phyloP scores from a whole-genome alignment of 176 grass and related monocot genomes.

The Alloteropsis semialata region DNA sequence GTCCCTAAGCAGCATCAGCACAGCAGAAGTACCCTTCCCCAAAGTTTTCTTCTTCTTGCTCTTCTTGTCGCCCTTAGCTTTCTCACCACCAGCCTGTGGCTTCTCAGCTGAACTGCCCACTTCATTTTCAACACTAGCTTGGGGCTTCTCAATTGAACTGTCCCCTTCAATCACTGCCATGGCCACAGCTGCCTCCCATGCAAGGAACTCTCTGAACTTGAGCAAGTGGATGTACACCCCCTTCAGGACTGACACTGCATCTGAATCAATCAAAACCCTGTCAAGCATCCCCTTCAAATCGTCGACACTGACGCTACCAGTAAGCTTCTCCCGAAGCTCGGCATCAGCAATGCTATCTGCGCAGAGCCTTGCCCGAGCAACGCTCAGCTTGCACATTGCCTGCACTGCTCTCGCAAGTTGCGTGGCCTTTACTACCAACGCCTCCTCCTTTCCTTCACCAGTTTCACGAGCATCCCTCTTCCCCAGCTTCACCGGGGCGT shows the following conservation, averaged over 20 bases:
- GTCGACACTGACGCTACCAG: not conserved
- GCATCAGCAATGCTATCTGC: conserved; percentile 50
- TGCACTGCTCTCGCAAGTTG: conserved; percentile 56
- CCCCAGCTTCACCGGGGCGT: conserved; percentile 63
- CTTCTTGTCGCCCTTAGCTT: conserved; percentile 73
- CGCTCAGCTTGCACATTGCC: conserved; percentile 63
- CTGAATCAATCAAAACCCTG: conserved; percentile 42
- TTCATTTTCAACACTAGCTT: conserved; percentile 45
- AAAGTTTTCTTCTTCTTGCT: conserved; percentile 89
- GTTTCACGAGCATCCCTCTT: conserved; percentile 42
- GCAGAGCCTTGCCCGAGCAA: conserved; percentile 49
- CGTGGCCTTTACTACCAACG: conserved; percentile 50
- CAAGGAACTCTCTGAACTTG: conserved; percentile 73
- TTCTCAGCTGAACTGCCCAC: conserved; percentile 64
- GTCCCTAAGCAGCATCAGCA: conserved; percentile 68
- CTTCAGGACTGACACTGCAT: conserved; percentile 39
- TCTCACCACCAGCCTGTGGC: conserved; percentile 41
- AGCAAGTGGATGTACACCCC: conserved; percentile 62
- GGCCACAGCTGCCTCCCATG: conserved; percentile 84
- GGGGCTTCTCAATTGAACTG: conserved; percentile 81
- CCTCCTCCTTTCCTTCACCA: conserved; percentile 66
- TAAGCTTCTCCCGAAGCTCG: conserved; percentile 48
- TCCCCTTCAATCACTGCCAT: conserved; percentile 71
- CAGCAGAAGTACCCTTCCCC: conserved; percentile 73
- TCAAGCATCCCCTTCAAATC: conserved; percentile 44